phyloP scores from a whole-genome alignment of 768 basidiomycete genomes.

The Tubosaeta brunneosetosa region DNA sequence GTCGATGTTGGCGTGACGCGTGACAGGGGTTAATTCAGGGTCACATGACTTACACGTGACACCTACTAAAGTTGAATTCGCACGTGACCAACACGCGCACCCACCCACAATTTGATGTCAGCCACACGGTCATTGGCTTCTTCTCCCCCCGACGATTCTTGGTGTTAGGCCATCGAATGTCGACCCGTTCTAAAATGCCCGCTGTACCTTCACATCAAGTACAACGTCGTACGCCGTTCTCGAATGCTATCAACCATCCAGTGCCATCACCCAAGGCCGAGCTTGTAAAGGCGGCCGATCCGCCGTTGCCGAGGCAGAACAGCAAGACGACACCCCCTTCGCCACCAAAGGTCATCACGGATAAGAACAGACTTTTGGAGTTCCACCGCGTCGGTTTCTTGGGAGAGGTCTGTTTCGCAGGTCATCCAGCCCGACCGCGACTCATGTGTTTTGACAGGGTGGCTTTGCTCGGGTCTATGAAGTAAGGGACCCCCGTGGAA shows the following conservation, averaged over 20 bases:
- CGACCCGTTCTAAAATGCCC: conserved; percentile 24
- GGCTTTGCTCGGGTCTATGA: conserved; percentile 97
- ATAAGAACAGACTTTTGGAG: conserved; percentile 51
- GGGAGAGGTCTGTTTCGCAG: conserved; percentile 60
- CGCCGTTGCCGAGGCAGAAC: conserved; percentile 77
- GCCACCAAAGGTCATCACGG: conserved; percentile 70
- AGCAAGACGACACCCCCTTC: conserved; percentile 78
- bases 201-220: conserved; percentile 20
- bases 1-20: neutral
- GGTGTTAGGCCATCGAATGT: conserved; percentile 49
- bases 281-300: conserved; percentile 42
- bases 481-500: conserved; percentile 67
- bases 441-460: conserved; percentile 42
- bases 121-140: conserved; percentile 4
- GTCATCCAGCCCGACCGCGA: neutral
- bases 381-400: conserved; percentile 77
- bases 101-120: conserved; percentile 4
- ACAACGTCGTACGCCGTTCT: conserved; percentile 40
- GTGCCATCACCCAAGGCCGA: conserved; percentile 35
- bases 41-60: conserved; percentile 21
- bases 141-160: conserved; percentile 22
- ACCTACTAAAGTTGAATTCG: conserved; percentile 14
- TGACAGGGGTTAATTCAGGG: conserved; percentile 16
- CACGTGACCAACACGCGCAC: conserved; percentile 32
- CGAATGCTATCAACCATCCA: conserved; percentile 37